Base-by-base conservation (phyloP, 257 asterid species). In the Petunia axillaris region DNA sequence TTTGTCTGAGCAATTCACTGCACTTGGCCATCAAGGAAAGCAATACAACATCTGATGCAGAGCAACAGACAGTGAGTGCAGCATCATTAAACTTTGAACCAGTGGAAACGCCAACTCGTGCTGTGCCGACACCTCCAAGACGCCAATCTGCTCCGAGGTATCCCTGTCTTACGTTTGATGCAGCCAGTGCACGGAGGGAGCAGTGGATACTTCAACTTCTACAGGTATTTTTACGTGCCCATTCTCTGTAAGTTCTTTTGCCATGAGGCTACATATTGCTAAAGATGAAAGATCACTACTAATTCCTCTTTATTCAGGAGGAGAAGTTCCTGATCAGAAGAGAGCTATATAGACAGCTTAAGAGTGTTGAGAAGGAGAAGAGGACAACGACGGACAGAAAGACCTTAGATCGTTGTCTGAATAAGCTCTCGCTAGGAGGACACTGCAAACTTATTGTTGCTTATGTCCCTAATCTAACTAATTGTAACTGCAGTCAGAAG, bases 381-480 rank as follows among this genome's bases (percentile, higher is more conserved):
- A 79, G 66, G 41, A 85, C 93, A 76, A 7, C 6, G 78, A 92
- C 93, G 93, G 99, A 90, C 85, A 81, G 96, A 77, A 92, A 87
- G 89, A 95, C 98, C 80, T 82, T 93, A 79, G 87, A 84, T 41
- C 98, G 97, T 80, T 83, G 80, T 80, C 89, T 95, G 85, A 86
- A 90, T 84, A 93, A 90, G 87, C 97, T 95, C 87, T 93, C 92
- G 88, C 81, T 81, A 81, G 97, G 91, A 91, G 98, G 95, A 36
- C 90, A 79, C 76, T 95, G 97, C 85, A 95, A 90, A 87, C 87
- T 94, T 89, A 91, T 93, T 76, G 79, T 71, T 59, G 84, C 89
- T 75, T 87, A 90, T 76, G 88, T 90, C 85, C 99, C 99, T 55
- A 88, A 67, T 63, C 86, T 93, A 85, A 93, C 99, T 58, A 92